Conservation (phyloP, 129 eudicot species). For the Escallonia rubra region DNA sequence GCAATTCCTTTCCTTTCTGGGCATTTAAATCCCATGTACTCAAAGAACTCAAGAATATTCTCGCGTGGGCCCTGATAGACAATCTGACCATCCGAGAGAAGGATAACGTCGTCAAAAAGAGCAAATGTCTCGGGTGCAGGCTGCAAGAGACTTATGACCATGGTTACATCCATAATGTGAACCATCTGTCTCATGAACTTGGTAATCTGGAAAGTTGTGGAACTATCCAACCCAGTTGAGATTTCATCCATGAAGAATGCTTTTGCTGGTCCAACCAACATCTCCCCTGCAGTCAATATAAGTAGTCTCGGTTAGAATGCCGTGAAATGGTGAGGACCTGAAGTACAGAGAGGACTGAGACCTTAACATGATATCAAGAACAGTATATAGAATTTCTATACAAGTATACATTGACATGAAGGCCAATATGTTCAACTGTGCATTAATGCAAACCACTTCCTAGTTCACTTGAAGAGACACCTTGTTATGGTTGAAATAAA, state of each 20-base stretch:
- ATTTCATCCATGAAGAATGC: constrained; percentile 39
- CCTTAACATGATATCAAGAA: no score
- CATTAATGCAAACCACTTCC: background rate
- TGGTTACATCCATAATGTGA: constrained; percentile 32
- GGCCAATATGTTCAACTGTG: background rate
- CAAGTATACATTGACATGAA: background rate
- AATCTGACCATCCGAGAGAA: constrained; percentile 28
- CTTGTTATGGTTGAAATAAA: background rate
- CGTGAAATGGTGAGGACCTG: no score
- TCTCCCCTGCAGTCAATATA: constrained; percentile 21
- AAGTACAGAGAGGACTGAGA: no score
- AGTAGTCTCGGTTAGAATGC: background rate
- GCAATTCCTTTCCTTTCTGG: constrained; percentile 43
- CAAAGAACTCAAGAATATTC: constrained; percentile 31
- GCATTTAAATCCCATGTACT: constrained; percentile 28
- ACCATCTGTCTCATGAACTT: constrained; percentile 43
- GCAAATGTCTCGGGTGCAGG: constrained; percentile 43
- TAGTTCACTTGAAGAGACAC: background rate
- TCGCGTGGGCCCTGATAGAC: constrained; percentile 41
- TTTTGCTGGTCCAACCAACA: constrained; percentile 45
- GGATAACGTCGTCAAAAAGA: constrained; percentile 33
- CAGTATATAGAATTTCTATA: background rate
- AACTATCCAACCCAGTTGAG: constrained; percentile 38
- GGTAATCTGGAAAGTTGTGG: constrained; percentile 36
- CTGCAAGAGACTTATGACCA: constrained; percentile 35